These are phyloP conservation scores for Fusarium fracticaudum DNA, from an alignment of 2,329 filamentous ascomycete species.

Conservation along the genomic window DNA sequence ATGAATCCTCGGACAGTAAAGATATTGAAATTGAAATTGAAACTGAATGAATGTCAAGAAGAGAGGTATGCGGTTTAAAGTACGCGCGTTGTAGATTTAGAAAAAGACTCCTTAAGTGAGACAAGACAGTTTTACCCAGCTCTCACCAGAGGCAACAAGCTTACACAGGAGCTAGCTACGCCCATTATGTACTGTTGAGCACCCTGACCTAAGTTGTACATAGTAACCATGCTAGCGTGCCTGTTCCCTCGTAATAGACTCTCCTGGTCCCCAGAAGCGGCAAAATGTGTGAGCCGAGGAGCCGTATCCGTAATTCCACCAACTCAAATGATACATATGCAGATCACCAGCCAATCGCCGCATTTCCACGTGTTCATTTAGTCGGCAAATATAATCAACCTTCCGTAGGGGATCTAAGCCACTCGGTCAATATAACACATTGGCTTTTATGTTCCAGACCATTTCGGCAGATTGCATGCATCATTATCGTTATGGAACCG, in stretches of 20 bases:
- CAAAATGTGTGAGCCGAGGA: background rate
- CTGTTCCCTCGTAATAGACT: slow-evolving; percentile 4
- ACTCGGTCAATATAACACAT: too few species aligned
- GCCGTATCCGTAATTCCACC: slow-evolving; percentile 2
- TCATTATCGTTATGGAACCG: background rate
- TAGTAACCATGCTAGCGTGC: background rate
- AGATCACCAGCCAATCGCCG: slow-evolving; percentile 24
- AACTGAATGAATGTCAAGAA: background rate
- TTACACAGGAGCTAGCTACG: background rate
- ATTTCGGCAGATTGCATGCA: slow-evolving; percentile 8
- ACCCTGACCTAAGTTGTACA: background rate
- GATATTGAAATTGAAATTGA: background rate
- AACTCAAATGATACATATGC: background rate
- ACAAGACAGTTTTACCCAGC: slow-evolving; percentile 1
- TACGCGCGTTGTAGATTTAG: slow-evolving; percentile 10
- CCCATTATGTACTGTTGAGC: background rate
- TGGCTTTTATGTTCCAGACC: slow-evolving; percentile 2
- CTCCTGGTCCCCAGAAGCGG: background rate
- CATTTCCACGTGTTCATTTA: slow-evolving; percentile 13
- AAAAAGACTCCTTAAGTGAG: slow-evolving; percentile 8
- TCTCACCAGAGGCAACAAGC: background rate
- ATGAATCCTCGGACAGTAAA: slow-evolving; percentile 14
- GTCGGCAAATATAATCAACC: too few species aligned
- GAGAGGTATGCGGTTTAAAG: background rate
- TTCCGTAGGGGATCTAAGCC: too few species aligned